Evolutionary conservation across 1,139 yeast genomes (phyloP).

Genomic region (Ogataea hybrid): DNA sequence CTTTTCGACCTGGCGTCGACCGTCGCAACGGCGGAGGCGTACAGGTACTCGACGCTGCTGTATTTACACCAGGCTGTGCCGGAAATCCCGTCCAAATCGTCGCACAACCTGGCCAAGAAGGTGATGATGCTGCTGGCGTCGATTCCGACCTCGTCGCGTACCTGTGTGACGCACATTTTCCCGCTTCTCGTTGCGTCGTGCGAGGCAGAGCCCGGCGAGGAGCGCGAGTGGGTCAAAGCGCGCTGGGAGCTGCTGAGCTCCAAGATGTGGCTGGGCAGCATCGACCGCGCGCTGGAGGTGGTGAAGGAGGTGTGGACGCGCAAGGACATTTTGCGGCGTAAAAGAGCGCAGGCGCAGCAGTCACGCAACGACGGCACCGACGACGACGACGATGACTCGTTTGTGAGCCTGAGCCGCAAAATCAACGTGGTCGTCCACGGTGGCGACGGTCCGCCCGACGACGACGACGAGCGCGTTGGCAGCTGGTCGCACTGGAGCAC

Average conservation of each 20-base stretch:
- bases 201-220: slow-evolving; percentile 58
- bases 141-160: slow-evolving; percentile 57
- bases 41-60: slow-evolving; percentile 54
- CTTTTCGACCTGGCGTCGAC: slow-evolving; percentile 59
- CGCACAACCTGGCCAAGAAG: slow-evolving; percentile 58
- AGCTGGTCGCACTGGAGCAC: slow-evolving; percentile 66
- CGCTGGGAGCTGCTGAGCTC: slow-evolving; percentile 56
- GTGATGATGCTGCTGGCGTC: slow-evolving; percentile 59
- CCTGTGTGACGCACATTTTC: slow-evolving; percentile 58
- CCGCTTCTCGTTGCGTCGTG: slow-evolving; percentile 64
- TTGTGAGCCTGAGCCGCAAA: slow-evolving; percentile 23
- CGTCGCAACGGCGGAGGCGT: slow-evolving; percentile 68
- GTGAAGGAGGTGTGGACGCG: slow-evolving; percentile 69
- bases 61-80: slow-evolving; percentile 71
- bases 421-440: slow-evolving; percentile 42
- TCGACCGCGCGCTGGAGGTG: slow-evolving; percentile 65
- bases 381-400: slow-evolving; percentile 29
- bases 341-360: slow-evolving; percentile 17
- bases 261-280: slow-evolving; percentile 62
- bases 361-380: slow-evolving; percentile 23
- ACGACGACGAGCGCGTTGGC: slow-evolving; percentile 39
- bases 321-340: slow-evolving; percentile 43
- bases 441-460: slow-evolving; percentile 41
- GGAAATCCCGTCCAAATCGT: slow-evolving; percentile 54
- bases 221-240: slow-evolving; percentile 59